These are phyloP conservation scores for Penicillium steckii DNA, from an alignment of 495 filamentous ascomycete genomes.

Conservation along the genomic window DNA sequence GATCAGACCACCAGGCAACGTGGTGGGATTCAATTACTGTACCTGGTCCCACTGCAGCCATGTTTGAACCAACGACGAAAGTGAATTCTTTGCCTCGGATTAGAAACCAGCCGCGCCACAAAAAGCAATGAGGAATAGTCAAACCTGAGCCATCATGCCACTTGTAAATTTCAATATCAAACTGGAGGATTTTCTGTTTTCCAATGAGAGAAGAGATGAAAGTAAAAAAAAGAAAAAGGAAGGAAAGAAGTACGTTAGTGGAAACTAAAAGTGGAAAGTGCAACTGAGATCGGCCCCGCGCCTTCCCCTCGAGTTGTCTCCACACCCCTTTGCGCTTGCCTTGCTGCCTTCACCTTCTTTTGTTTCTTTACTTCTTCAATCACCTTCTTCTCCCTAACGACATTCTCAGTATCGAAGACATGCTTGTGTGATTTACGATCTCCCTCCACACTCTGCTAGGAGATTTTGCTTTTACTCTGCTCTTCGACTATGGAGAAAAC, in stretches of 20 bases:
- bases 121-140: neutral
- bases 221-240: neutral
- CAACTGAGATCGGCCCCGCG: conserved; percentile 13
- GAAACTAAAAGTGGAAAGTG: neutral
- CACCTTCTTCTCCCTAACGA: neutral
- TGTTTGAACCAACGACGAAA: conserved; percentile 40
- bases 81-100: conserved; percentile 26
- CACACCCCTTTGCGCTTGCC: neutral
- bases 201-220: neutral
- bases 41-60: conserved; percentile 68
- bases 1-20: conserved; percentile 19
- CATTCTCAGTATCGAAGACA: neutral
- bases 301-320: neutral
- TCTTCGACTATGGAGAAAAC: conserved; percentile 20
- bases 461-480: conserved; percentile 3
- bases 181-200: neutral
- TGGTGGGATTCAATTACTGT: conserved; percentile 4
- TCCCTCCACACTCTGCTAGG: neutral
- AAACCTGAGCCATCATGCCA: conserved; percentile 23
- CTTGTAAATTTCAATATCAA: neutral
- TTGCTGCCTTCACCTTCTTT: neutral
- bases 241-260: too few species aligned
- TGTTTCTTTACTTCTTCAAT: neutral
- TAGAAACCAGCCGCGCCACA: neutral
- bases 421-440: conserved; percentile 4